Percentiles rank a stretch among this genome's conserved stretches.
Evolutionary conservation across 2,329 filamentous ascomycete species (phyloP).

Genomic region (Fusarium falciforme): DNA sequence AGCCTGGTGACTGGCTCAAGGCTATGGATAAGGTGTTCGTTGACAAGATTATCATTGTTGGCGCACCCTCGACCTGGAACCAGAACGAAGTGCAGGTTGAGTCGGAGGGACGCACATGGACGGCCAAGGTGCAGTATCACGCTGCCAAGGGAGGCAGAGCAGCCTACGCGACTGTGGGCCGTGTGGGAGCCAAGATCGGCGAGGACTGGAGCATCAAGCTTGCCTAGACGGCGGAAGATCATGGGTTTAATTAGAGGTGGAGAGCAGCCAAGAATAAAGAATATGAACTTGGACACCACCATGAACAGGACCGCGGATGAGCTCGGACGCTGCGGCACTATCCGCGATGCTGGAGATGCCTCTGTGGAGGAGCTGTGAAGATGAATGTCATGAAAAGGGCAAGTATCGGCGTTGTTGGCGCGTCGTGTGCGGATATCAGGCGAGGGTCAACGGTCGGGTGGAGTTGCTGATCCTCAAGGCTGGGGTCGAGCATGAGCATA

Average conservation of each 20-base stretch:
- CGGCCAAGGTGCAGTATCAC: conserved; percentile 70
- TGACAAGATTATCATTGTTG: conserved; percentile 87
- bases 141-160: conserved; percentile 59
- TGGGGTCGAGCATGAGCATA: conserved; percentile 26
- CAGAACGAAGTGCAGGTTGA: conserved; percentile 70
- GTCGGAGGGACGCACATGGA: conserved; percentile 64
- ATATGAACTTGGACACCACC: conserved; percentile 5
- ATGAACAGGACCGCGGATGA: background rate
- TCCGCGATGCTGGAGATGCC: conserved; percentile 10
- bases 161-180: conserved; percentile 64
- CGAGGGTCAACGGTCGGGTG: conserved; percentile 5
- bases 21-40: conserved; percentile 81
- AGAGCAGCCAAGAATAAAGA: conserved; percentile 36
- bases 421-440: conserved; percentile 19
- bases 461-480: conserved; percentile 7
- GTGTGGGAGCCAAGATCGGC: conserved; percentile 63
- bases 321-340: conserved; percentile 14
- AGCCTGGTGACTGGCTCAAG: conserved; percentile 79
- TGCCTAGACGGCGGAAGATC: conserved; percentile 30
- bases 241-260: conserved; percentile 31
- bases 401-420: conserved; percentile 36
- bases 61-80: conserved; percentile 78
- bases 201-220: conserved; percentile 64
- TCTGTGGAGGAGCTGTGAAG: conserved; percentile 5
- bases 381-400: conserved; percentile 13